These are phyloP conservation scores for Mycena maculata DNA, from an alignment of 768 basidiomycete species.

Conservation along the genomic window DNA sequence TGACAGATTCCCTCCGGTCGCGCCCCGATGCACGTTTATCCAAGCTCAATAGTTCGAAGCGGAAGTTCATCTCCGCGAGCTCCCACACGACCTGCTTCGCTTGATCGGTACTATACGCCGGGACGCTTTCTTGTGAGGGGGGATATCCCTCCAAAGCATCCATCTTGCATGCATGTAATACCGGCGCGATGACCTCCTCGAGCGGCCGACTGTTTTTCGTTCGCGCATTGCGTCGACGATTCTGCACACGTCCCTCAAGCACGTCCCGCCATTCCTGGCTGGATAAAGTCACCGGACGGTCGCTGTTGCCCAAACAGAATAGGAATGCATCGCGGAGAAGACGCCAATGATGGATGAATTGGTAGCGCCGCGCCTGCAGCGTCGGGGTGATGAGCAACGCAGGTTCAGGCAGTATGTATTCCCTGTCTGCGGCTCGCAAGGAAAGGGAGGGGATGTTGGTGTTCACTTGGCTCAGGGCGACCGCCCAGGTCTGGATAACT, in stretches of 20 bases:
- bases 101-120: background rate
- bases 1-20: background rate
- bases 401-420: no score
- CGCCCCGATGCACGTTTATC: background rate
- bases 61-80: constrained; percentile 15
- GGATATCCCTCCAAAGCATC: background rate
- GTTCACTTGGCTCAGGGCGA: no score
- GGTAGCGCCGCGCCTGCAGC: no score
- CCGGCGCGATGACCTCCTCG: background rate
- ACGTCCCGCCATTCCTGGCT: background rate
- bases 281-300: no score
- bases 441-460: no score
- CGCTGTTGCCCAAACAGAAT: no score
- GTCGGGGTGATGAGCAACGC: no score
- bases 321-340: no score
- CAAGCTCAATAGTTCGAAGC: background rate
- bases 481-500: no score
- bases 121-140: background rate
- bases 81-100: background rate
- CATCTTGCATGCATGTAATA: background rate
- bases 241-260: background rate
- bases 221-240: background rate
- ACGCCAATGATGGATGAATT: no score
- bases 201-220: background rate
- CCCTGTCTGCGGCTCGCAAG: no score